These are phyloP conservation scores for Claviceps africana DNA, from an alignment of 2,329 filamentous ascomycete genomes.

Conservation along the genomic window DNA sequence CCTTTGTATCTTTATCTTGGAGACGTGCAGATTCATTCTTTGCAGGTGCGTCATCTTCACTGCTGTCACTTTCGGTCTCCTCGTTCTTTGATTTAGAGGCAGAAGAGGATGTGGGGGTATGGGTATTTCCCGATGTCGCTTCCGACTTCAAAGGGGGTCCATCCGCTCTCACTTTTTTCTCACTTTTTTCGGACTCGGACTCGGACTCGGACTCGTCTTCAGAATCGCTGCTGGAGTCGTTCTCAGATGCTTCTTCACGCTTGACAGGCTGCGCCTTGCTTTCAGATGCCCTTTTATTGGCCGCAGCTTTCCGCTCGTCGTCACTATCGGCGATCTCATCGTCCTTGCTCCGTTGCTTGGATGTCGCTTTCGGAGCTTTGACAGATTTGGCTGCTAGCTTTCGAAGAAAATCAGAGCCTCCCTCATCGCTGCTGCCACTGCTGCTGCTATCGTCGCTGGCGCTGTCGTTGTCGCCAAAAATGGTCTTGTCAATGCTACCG, in stretches of 20 bases:
- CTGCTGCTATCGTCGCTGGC: slow-evolving; percentile 20
- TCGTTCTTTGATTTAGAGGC: slow-evolving; percentile 12
- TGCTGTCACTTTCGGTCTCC: slow-evolving; percentile 3
- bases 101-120: slow-evolving; percentile 10
- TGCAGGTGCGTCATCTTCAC: slow-evolving; percentile 6
- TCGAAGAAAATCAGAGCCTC: slow-evolving; percentile 18
- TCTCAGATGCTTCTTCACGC: slow-evolving; percentile 10
- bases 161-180: slow-evolving; percentile 5
- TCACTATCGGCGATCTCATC: slow-evolving; percentile 30
- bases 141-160: slow-evolving; percentile 1
- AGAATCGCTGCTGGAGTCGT: slow-evolving; percentile 17
- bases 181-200: slow-evolving; percentile 9
- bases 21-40: slow-evolving; percentile 7
- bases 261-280: slow-evolving; percentile 5
- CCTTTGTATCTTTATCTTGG: neutral
- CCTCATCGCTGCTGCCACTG: slow-evolving; percentile 20
- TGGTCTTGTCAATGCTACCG: slow-evolving; percentile 10
- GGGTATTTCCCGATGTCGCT: neutral
- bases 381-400: slow-evolving; percentile 14
- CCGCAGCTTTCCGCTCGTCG: slow-evolving; percentile 20
- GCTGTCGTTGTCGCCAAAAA: slow-evolving; percentile 17
- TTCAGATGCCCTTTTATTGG: slow-evolving; percentile 9
- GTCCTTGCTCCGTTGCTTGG: slow-evolving; percentile 18
- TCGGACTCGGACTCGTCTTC: slow-evolving; percentile 7
- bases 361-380: slow-evolving; percentile 7